phyloP scores from a whole-genome alignment of 2,329 filamentous ascomycete genomes.

The Pyricularia pennisetigena region DNA sequence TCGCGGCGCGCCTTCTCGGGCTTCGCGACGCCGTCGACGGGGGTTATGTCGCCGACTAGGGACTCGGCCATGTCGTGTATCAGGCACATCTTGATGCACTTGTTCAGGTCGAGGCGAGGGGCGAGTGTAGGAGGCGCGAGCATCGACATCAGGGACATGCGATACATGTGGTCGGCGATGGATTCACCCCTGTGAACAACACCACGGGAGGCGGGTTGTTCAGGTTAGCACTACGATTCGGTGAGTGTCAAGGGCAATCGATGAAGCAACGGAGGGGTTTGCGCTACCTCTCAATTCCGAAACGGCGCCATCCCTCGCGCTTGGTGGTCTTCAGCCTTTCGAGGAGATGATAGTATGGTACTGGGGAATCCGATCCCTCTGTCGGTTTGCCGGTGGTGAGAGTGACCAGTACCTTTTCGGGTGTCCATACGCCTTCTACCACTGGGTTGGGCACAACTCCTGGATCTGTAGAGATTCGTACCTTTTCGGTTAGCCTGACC shows the following conservation, averaged over 20 bases:
- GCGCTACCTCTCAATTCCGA: conserved; percentile 55
- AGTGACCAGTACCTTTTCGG: conserved; percentile 53
- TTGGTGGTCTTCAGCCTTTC: conserved; percentile 93
- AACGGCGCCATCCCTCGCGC: conserved; percentile 90
- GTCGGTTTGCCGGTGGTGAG: conserved; percentile 49
- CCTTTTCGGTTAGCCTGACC: not conserved
- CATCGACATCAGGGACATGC: conserved; percentile 95
- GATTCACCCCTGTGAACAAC: conserved; percentile 59
- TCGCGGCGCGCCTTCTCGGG: conserved; percentile 84
- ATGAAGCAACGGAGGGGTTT: not conserved
- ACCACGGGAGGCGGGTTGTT: not conserved
- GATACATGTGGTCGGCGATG: conserved; percentile 98
- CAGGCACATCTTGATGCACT: conserved; percentile 91
- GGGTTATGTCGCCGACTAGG: conserved; percentile 93
- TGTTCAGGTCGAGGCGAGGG: conserved; percentile 61
- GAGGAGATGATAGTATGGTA: conserved; percentile 91
- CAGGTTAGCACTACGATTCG: not conserved
- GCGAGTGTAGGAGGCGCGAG: conserved; percentile 70
- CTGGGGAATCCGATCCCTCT: conserved; percentile 58
- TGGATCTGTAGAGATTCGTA: conserved; percentile 20
- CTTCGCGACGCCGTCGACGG: conserved; percentile 77
- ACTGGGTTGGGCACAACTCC: conserved; percentile 24
- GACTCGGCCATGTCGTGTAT: conserved; percentile 97
- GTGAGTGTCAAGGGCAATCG: no score
- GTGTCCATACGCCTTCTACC: conserved; percentile 40